These are phyloP conservation scores for Tephrocybe sp. DNA, from an alignment of 768 basidiomycete genomes.

Conservation along the genomic window DNA sequence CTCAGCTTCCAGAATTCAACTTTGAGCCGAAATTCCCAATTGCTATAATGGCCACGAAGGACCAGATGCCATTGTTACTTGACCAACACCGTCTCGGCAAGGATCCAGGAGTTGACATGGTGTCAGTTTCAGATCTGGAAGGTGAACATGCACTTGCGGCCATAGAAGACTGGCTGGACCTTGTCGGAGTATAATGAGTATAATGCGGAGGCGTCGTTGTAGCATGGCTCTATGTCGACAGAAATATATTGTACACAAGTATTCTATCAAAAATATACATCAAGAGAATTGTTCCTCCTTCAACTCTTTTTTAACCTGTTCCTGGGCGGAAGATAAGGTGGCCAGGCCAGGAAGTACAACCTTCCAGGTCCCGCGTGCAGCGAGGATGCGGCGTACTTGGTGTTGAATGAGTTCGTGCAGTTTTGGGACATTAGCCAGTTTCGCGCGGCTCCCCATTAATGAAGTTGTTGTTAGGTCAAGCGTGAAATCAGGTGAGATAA, in stretches of 20 bases:
- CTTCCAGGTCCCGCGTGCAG: slow-evolving; percentile 61
- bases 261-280: slow-evolving; percentile 3
- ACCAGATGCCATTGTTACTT: slow-evolving; percentile 31
- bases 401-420: slow-evolving; percentile 91
- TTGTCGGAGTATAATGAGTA: slow-evolving; percentile 49
- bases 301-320: slow-evolving; percentile 34
- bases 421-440: slow-evolving; percentile 96
- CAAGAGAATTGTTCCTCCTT: slow-evolving; percentile 22
- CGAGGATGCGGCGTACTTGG: slow-evolving; percentile 69
- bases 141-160: slow-evolving; percentile 35
- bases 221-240: too few relatives aligned
- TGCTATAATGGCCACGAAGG: slow-evolving; percentile 40
- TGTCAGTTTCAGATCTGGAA: slow-evolving; percentile 31
- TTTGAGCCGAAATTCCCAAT: slow-evolving; percentile 65
- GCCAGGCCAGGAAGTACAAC: slow-evolving; percentile 65
- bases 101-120: slow-evolving; percentile 35
- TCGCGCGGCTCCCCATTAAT: slow-evolving; percentile 94
- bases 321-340: slow-evolving; percentile 28
- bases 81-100: slow-evolving; percentile 37
- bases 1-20: slow-evolving; percentile 46
- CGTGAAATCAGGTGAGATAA: slow-evolving; percentile 82
- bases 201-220: too few relatives aligned
- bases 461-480: slow-evolving; percentile 87
- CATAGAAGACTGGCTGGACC: slow-evolving; percentile 55
- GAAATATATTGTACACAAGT: too few relatives aligned